Base-by-base conservation (phyloP, 805 yeast species). In the Saccharomycopsis sp. region DNA sequence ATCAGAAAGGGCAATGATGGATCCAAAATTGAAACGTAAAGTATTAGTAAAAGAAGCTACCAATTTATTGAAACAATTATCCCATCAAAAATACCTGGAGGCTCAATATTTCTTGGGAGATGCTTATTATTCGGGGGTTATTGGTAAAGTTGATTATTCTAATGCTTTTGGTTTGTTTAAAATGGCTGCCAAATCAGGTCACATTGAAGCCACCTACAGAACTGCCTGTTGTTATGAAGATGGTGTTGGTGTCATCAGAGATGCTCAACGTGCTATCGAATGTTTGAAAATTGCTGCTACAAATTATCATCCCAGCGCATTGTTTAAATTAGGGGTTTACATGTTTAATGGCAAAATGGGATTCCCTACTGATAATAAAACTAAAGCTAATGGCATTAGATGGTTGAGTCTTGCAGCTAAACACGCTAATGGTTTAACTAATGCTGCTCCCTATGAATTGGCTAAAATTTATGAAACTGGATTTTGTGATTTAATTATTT, bases 241-340 rank as follows among this genome's bases (percentile, higher is more conserved):
- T 63, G 98, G 98, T 17, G 67, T 89, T 62, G 98, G 98, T 3
- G 83, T 90, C 4, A 77, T 85, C 14, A 74, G 93, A 54, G 96
- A 90, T 61, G 80, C 94, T 0, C 72, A 93, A 43, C 81, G 85
- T 56, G 89, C 93, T 1, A 66, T 87, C 5, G 93, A 85, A 53
- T 87, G 81, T 59, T 66, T 86, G 47, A 81, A 83, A 57, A 80
- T 79, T 57, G 95, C 97, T 0, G 94, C 97, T 0, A 73, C 88
- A 26, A 83, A 83, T 59, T 86, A 85, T 56, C 98, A 90, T 62
- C 87, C 97, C 0, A 88, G 94, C n/a, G 96, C 97, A 3, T 86
- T 90, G 94, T 83, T 81, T 66, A 85, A 89, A 60, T 68, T 88
- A 52, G 97, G 97, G 3, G 71, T 85, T 37, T 87, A 88, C 54